Base-by-base conservation (phyloP, 139 green algal genomes). In the Zygnema circumcarinatum region DNA sequence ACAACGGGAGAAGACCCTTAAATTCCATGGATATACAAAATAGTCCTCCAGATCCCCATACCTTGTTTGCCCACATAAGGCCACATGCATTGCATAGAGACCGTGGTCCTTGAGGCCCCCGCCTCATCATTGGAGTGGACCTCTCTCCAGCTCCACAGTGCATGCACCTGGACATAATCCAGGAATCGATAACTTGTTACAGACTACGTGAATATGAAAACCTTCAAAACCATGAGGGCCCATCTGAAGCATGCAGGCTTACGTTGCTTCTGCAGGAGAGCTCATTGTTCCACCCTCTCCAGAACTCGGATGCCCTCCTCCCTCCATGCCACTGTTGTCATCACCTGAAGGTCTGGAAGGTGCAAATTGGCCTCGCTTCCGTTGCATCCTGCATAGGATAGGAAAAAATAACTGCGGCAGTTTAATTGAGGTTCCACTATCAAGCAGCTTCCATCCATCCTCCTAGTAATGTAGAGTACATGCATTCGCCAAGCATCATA, bases 41-140 rank as follows among this genome's bases (percentile, higher is more conserved):
- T 62, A 62, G 47, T 25, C 7, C 3, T 38, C 7, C 40, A 76
- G 38, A n/a, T 68, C 1, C 41, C 35, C 52, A 20, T 41, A 91
- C 86, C 89, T 92, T 92, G 78, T 92, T 92, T 62, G 89, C 87
- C 89, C 89, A 92, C 62, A 92, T 91, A 1, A 92, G 80, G 2
- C 89, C 89, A 67, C 89, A 92, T n/a, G 89, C 89, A 56, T 92
- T 92, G 75, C 89, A 92, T 20, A 92, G 79, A 1, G 78, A 87
- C 2, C 81, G 87, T 31, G 89, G 89, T 7, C 89, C 89, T 7
- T 41, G 11, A 1, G 89, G 89, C 74, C 89, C 89, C 16, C 88
- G 62, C 33, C 89, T 74, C 89, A 92, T 92, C 89, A 92, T 92
- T 25, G 89, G 89, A 1, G 89, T 92, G 20, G 52, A 42, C 7